A percentile compares a stretch with the other conserved stretches of the same genome.
These are phyloP conservation scores for Mychonastes homosphaera DNA, from an alignment of 139 green algal species.

Conservation along the genomic window DNA sequence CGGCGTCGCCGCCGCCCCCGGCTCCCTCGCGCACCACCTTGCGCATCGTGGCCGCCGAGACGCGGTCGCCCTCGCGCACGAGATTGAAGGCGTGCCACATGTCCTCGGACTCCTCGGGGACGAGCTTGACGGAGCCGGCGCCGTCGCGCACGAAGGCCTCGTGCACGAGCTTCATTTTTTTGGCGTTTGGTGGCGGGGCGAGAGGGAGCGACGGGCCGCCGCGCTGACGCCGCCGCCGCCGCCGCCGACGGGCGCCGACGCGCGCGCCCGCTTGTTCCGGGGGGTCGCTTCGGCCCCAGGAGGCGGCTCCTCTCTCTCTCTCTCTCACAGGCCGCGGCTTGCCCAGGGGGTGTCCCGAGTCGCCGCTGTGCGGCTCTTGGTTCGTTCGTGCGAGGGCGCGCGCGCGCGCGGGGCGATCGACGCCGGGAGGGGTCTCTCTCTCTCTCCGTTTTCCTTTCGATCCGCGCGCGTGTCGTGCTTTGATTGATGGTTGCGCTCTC, in stretches of 20 bases:
- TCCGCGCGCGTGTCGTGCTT: too few relatives aligned
- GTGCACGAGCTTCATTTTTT: conserved; percentile 73
- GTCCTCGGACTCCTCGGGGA: conserved; percentile 84
- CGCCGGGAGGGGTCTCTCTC: too few relatives aligned
- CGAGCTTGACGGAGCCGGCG: conserved; percentile 57
- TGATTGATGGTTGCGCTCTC: too few relatives aligned
- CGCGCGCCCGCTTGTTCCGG: not conserved
- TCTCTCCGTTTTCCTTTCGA: too few relatives aligned
- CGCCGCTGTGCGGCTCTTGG: too few relatives aligned
- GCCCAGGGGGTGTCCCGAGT: not conserved
- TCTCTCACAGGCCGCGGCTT: not conserved
- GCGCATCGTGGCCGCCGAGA: conserved; percentile 62
- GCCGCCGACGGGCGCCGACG: not conserved
- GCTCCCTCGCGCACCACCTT: conserved; percentile 34
- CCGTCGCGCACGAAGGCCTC: conserved; percentile 39
- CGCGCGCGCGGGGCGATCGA: too few relatives aligned
- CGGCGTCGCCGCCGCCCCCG: not conserved
- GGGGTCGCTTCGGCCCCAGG: not conserved
- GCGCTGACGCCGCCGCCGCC: not conserved
- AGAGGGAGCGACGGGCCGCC: not conserved
- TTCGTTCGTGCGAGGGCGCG: too few relatives aligned
- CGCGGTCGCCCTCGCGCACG: conserved; percentile 56
- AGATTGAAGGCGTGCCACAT: conserved; percentile 91
- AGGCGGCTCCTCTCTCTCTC: not conserved
- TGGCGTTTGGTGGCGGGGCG: not conserved